These are phyloP conservation scores for Zygoascus bituminiphila DNA, from an alignment of 805 yeast species.

Conservation along the genomic window DNA sequence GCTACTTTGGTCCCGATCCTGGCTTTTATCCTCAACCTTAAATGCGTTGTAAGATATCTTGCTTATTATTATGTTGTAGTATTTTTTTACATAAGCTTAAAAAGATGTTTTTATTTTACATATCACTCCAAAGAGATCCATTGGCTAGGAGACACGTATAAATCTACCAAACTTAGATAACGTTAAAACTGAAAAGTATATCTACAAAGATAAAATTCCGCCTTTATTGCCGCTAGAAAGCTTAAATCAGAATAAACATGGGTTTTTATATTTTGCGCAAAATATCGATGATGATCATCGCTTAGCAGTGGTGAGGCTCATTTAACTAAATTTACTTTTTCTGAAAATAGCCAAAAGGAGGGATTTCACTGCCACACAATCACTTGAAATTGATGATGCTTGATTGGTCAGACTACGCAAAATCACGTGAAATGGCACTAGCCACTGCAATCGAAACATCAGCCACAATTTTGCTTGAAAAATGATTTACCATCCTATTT, in stretches of 20 bases:
- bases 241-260: background rate
- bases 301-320: background rate
- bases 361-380: background rate
- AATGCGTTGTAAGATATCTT: background rate
- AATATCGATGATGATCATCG: constrained; percentile 15
- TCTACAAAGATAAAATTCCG: no score
- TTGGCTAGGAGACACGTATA: no score
- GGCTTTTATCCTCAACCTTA: constrained; percentile 16
- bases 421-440: constrained; percentile 8
- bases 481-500: background rate
- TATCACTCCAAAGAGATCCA: no score
- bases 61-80: no score
- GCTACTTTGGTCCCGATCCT: constrained; percentile 26
- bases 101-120: no score
- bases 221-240: background rate
- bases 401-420: background rate
- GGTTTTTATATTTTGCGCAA: constrained; percentile 27
- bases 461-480: background rate
- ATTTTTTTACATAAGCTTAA: no score
- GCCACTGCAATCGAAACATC: background rate
- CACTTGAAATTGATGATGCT: background rate
- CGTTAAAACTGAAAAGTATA: no score
- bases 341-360: background rate
- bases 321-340: no score
- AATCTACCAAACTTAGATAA: no score